These are phyloP conservation scores for Cercospora sojina DNA, from an alignment of 2,329 filamentous ascomycete species.

Conservation along the genomic window DNA sequence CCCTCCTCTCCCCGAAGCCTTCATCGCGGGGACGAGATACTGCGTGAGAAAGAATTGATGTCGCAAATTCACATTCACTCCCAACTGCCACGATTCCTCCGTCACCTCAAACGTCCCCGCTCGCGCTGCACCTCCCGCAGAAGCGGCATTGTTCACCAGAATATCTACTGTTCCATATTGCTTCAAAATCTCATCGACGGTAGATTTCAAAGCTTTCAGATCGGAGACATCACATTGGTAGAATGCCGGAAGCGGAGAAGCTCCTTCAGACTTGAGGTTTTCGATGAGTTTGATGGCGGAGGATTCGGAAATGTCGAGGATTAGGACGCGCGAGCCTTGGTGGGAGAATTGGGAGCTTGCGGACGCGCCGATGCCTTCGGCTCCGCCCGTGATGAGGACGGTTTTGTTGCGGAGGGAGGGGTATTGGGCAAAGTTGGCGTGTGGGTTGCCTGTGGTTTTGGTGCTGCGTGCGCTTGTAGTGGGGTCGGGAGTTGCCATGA, in stretches of 20 bases:
- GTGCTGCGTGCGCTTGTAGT: slow-evolving; percentile 9
- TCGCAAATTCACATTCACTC: slow-evolving; percentile 64
- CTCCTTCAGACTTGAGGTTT: slow-evolving; percentile 35
- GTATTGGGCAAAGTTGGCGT: slow-evolving; percentile 29
- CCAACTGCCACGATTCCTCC: slow-evolving; percentile 63
- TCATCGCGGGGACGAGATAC: slow-evolving; percentile 59
- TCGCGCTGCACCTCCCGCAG: slow-evolving; percentile 57
- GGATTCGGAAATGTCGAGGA: slow-evolving; percentile 58
- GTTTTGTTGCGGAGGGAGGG: slow-evolving; percentile 53
- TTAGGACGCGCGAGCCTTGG: slow-evolving; percentile 60
- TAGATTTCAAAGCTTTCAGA: slow-evolving; percentile 50
- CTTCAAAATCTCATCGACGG: slow-evolving; percentile 46
- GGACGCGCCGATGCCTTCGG: slow-evolving; percentile 62
- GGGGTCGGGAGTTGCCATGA: slow-evolving; percentile 8
- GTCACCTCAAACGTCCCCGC: slow-evolving; percentile 60
- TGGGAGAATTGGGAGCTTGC: slow-evolving; percentile 58
- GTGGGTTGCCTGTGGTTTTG: not conserved
- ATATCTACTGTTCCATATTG: slow-evolving; percentile 55
- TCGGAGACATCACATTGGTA: slow-evolving; percentile 54
- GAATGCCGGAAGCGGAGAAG: slow-evolving; percentile 28
- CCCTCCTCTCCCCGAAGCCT: slow-evolving; percentile 53
- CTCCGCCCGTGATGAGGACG: slow-evolving; percentile 64
- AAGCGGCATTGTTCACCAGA: slow-evolving; percentile 63
- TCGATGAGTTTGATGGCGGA: slow-evolving; percentile 51
- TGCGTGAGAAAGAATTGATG: slow-evolving; percentile 62